Evolutionary conservation across 305 asterid species (phyloP).

Genomic region (Fraxinus floribunda): DNA sequence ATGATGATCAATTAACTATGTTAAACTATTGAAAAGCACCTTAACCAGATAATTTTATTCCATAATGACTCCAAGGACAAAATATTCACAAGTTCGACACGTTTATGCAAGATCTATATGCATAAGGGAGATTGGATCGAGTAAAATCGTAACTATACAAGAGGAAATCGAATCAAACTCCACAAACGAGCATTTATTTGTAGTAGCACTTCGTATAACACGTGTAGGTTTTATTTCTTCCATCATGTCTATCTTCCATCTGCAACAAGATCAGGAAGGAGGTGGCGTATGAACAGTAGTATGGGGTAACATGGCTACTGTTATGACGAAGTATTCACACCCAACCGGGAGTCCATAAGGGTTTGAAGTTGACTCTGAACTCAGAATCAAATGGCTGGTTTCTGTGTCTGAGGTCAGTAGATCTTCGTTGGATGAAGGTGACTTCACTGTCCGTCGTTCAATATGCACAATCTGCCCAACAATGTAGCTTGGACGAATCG

Average conservation of each 20-base stretch:
- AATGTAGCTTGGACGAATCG: constrained; percentile 63
- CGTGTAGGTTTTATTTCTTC: constrained; percentile 65
- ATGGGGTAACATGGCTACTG: constrained; percentile 93
- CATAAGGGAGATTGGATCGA: constrained; percentile 41
- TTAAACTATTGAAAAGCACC: neutral
- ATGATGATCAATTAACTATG: neutral
- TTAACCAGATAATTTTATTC: neutral
- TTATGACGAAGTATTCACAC: constrained; percentile 86
- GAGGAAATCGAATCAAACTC: constrained; percentile 20
- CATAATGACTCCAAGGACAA: neutral
- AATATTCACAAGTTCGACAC: constrained; percentile 15
- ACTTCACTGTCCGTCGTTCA: constrained; percentile 62
- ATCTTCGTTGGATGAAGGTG: constrained; percentile 28
- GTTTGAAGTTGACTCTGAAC: constrained; percentile 45
- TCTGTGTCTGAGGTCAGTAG: constrained; percentile 43
- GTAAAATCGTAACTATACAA: constrained; percentile 44
- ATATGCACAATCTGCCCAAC: constrained; percentile 94
- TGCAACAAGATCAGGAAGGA: constrained; percentile 87
- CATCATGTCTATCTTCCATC: constrained; percentile 74
- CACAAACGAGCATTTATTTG: constrained; percentile 21
- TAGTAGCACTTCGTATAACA: neutral
- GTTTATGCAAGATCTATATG: constrained; percentile 25
- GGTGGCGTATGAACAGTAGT: constrained; percentile 61
- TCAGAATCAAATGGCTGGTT: constrained; percentile 40
- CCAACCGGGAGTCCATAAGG: constrained; percentile 80